Conservation (phyloP, 2,329 filamentous ascomycete species). For the Colletotrichum sp. region DNA sequence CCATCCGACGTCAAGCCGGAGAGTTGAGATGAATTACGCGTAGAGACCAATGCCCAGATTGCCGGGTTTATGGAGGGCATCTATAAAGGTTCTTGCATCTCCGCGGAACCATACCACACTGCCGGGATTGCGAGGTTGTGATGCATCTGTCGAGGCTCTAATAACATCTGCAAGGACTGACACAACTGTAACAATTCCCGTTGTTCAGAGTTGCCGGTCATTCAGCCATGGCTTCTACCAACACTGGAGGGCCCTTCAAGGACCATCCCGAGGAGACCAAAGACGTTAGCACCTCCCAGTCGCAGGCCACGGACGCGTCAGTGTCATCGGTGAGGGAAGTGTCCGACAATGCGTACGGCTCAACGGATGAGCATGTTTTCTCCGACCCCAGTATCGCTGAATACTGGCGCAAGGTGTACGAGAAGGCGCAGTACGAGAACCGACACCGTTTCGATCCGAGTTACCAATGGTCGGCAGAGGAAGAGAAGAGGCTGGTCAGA, state of each 20-base stretch:
- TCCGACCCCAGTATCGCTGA: constrained; percentile 54
- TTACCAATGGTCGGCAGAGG: constrained; percentile 47
- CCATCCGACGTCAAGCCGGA: neutral
- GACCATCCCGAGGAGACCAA: neutral
- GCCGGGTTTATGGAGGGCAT: neutral
- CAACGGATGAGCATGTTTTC: constrained; percentile 47
- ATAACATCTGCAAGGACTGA: neutral
- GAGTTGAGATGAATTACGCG: neutral
- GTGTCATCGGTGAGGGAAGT: constrained; percentile 3
- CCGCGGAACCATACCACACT: neutral
- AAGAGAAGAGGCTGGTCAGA: constrained; percentile 50
- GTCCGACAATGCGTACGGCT: constrained; percentile 29
- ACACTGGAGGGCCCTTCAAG: neutral
- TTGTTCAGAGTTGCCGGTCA: neutral
- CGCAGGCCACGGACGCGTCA: constrained; percentile 6
- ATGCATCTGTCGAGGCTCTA: neutral
- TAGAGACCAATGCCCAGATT: neutral
- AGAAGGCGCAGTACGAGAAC: constrained; percentile 64
- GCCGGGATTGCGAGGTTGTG: neutral
- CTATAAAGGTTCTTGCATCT: constrained; percentile 18
- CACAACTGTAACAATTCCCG: neutral
- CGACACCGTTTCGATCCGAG: constrained; percentile 63
- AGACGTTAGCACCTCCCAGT: neutral
- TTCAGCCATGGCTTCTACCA: neutral
- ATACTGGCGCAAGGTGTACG: constrained; percentile 59